Evolutionary conservation across 2,329 filamentous ascomycete species (phyloP), one percentile per base, ranked within the genome.

Genomic region (Colletotrichum tofieldiae): DNA sequence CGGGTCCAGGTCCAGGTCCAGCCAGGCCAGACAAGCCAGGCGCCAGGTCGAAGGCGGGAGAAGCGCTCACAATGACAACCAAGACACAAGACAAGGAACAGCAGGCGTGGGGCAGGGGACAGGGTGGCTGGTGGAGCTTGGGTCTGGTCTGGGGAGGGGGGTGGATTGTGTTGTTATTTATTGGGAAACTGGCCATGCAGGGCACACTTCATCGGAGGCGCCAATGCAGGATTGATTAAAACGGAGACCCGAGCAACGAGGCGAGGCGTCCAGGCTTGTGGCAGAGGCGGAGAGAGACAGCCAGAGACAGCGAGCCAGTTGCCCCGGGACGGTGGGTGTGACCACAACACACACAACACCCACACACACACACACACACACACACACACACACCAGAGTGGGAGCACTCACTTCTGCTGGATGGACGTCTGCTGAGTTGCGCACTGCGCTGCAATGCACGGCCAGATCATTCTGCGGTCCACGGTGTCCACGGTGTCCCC

Each of bases 1-100:
- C 60, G 29, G 66, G 66, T 49, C 63, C 55, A 67, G 68, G 68
- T 56, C 56, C 64, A 60, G 52, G 60, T 29, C 59, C 60, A 26
- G 66, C 63, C 55, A 67, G 68, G 68, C 56, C 64, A 37, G 39
- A 55, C 37, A 68, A 59, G 51, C 58, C 52, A 59, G 51, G 51
- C 67, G 55, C 65, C 70, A 70, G 59, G 69, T 69, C 69, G 65
- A 72, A 72, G 69, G 65, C 70, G 70, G 60, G 70, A 72, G 70
- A 72, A 72, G 70, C 70, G 70, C 70, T 72, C 70, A 65, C 70
- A 72, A 70, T 64, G 70, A 70, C 65, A 72, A 68, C 51, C 66
- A 65, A 70, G 60, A 63, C 65, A 71, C 65, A 71, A 63, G 69
- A 68, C 69, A 71, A 68, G 69, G 69, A 71, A 65, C 63, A 71